phyloP scores from a whole-genome alignment of 371 early-diverging fungal genomes.

The Rhizomucor pusillus region DNA sequence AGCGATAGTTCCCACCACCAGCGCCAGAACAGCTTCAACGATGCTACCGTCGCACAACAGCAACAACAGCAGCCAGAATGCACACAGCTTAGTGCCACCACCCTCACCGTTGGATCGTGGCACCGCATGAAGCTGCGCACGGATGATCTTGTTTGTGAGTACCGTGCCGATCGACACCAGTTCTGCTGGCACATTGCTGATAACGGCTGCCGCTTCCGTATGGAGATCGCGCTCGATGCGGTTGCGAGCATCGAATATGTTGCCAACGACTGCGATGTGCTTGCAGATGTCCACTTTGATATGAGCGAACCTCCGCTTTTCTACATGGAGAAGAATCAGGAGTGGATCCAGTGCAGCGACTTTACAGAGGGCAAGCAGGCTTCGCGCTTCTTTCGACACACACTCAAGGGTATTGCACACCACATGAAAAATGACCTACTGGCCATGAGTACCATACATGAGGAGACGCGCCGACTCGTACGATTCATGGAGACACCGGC shows the following conservation, averaged over 20 bases:
- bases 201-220: constrained; percentile 64
- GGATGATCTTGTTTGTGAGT: constrained; percentile 67
- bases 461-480: constrained; percentile 36
- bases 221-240: constrained; percentile 61
- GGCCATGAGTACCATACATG: constrained; percentile 32
- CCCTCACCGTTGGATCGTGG: constrained; percentile 77
- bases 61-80: not conserved
- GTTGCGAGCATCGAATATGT: constrained; percentile 59
- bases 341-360: constrained; percentile 74
- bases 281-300: constrained; percentile 59
- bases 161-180: constrained; percentile 45
- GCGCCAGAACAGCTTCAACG: not conserved
- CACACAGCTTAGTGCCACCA: constrained; percentile 50
- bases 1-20: not conserved
- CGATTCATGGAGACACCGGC: constrained; percentile 27
- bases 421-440: constrained; percentile 49
- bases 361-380: constrained; percentile 78
- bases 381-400: constrained; percentile 60
- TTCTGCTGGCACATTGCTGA: constrained; percentile 76
- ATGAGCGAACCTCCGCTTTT: constrained; percentile 62
- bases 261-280: constrained; percentile 41
- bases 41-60: not conserved
- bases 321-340: constrained; percentile 50
- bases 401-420: constrained; percentile 57
- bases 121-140: constrained; percentile 62